Evolutionary conservation across 148 eudicot genomes (phyloP), one percentile per base, ranked within the genome.

Genomic region (Nepenthes gracilis): DNA sequence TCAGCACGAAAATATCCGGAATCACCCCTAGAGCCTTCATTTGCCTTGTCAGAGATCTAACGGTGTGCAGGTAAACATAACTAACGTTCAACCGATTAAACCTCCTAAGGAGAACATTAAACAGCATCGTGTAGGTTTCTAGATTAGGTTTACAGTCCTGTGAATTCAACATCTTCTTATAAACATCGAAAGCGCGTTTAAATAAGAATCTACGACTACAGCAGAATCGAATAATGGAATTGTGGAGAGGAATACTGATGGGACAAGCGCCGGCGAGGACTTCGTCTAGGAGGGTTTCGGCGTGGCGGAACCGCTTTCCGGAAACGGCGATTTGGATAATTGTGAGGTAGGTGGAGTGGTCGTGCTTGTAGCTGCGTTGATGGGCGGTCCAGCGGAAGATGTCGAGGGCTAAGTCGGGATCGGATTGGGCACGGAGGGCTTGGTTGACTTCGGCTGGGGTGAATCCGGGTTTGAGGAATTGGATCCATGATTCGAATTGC

Each of bases 351-450:
- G 91, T 84, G 47, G 70, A 57, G 64, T 69, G 70, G 73, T 74
- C 72, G 76, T 92, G 98, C 45, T 75, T 77, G 83, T 77, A 92
- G 35, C 64, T 58, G 47, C 91, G 91, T 23, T 77, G 95, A 7
- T 78, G 85, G 10, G 87, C 77, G 1, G 95, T 80, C 98, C 98
- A 92, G 0, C 96, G 91, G 77, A 92, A 92, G 58, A 92, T 84
- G 81, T 88, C 91, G 70, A 75, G 80, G 36, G 98, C 95, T 47
- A 93, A 67, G 51, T 93, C 98, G 8, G 91, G 77, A 66, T 93
- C 98, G 60, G 80, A 40, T 67, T 82, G 90, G 71, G 95, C 57
- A 0, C 55, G 72, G 6, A 93, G 78, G 61, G 89, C 95, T 9
- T 66, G 62, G 70, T 65, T 74, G 57, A 88, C 91, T 69, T 88